phyloP scores from a whole-genome alignment of 352 stramenopile genomes.

The Pythium biforme region DNA sequence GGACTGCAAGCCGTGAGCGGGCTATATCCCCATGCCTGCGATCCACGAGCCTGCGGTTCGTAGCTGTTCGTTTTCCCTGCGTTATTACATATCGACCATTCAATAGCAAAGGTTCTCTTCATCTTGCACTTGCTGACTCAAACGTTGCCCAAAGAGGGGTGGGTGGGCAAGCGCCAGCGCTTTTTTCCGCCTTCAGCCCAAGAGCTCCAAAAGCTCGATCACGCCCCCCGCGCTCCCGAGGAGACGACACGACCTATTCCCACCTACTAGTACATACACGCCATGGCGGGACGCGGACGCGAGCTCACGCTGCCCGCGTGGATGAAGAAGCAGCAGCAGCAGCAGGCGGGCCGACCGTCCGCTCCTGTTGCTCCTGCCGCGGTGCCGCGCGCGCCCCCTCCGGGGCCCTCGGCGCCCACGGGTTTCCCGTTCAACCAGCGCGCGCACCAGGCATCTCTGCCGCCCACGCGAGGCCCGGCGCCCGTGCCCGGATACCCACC shows the following conservation, averaged over 20 bases:
- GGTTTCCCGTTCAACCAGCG: constrained; percentile 22
- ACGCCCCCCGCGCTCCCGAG: background rate
- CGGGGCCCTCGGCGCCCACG: background rate
- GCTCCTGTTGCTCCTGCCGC: background rate
- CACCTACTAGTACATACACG: background rate
- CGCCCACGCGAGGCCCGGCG: constrained; percentile 13
- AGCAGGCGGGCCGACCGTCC: constrained; percentile 9
- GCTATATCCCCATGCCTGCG: background rate
- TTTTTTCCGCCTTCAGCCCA: background rate
- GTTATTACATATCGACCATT: constrained; percentile 6
- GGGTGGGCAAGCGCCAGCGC: constrained; percentile 12
- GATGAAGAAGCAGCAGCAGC: constrained; percentile 82
- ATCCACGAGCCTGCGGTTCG: background rate
- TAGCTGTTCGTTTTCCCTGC: constrained; percentile 7
- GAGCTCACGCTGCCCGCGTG: constrained; percentile 85
- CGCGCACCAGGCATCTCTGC: background rate
- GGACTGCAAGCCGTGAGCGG: constrained; percentile 32
- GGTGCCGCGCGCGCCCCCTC: constrained; percentile 6
- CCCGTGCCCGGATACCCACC: background rate
- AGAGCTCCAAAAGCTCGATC: constrained; percentile 4
- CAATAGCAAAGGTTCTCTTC: constrained; percentile 1
- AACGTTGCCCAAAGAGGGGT: background rate
- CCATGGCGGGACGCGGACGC: constrained; percentile 76
- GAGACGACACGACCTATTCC: background rate
- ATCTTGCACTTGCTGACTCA: background rate